Conservation (phyloP, 179 eudicot species). For the Dionaea muscipula region DNA sequence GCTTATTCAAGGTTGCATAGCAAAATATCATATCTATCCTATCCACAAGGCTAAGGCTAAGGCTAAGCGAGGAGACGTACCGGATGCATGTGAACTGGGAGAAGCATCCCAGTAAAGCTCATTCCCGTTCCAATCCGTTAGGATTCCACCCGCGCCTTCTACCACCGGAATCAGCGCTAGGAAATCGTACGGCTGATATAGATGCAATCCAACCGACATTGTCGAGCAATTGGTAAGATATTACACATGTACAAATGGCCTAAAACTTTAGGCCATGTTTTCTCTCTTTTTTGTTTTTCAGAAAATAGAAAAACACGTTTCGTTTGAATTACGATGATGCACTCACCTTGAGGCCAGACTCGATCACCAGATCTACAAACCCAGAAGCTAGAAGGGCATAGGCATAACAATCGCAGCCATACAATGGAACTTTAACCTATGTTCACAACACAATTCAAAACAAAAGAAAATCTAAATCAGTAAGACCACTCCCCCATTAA, state of each 20-base stretch:
- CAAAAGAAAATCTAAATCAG: neutral
- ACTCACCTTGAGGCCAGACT: constrained; percentile 87
- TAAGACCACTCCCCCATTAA: neutral
- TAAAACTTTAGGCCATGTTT: neutral
- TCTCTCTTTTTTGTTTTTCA: neutral
- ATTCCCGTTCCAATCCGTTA: constrained; percentile 51
- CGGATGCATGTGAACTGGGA: constrained; percentile 25
- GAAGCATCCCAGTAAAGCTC: constrained; percentile 46
- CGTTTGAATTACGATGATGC: neutral
- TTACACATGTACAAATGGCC: neutral
- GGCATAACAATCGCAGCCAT: constrained; percentile 96
- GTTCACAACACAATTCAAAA: neutral
- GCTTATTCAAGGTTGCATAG: neutral
- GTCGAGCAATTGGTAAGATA: neutral
- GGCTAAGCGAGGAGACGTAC: constrained; percentile 19
- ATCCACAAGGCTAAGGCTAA: neutral
- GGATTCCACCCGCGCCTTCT: constrained; percentile 53
- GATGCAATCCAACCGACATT: neutral
- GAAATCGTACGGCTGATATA: constrained; percentile 47
- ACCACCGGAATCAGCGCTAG: constrained; percentile 51
- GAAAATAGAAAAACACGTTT: neutral
- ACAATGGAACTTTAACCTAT: constrained; percentile 85
- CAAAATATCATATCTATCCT: neutral
- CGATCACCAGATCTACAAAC: constrained; percentile 84
- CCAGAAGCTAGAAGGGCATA: constrained; percentile 96